Conservation (phyloP, 768 basidiomycete genomes). For the Tricholoma sp. region DNA sequence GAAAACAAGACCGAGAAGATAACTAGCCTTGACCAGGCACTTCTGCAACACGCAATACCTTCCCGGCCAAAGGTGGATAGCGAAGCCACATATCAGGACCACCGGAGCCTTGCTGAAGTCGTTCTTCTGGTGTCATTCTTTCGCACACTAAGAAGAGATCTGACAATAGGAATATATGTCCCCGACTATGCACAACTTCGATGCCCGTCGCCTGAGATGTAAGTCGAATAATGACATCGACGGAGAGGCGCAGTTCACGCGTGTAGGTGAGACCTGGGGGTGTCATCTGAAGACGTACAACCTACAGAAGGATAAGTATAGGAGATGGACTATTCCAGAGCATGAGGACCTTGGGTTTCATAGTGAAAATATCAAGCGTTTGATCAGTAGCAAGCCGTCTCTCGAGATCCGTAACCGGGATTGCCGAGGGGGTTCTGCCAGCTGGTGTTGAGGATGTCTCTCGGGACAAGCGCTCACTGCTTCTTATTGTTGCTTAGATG, state of each 20-base stretch:
- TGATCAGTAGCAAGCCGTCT: constrained; percentile 67
- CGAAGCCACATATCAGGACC: constrained; percentile 86
- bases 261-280: constrained; percentile 75
- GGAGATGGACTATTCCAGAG: constrained; percentile 1
- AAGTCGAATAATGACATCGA: constrained; percentile 71
- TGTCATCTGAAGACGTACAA: constrained; percentile 85
- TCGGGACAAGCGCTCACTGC: constrained; percentile 55
- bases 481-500: constrained; percentile 4
- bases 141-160: constrained; percentile 93
- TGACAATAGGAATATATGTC: constrained; percentile 84
- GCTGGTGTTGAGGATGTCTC: constrained; percentile 54
- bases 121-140: constrained; percentile 68
- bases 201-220: constrained; percentile 68
- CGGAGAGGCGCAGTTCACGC: constrained; percentile 70
- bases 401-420: constrained; percentile 76
- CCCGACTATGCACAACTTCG: constrained; percentile 72
- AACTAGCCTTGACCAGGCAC: constrained; percentile 54
- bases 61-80: constrained; percentile 94
- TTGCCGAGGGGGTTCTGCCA: constrained; percentile 46
- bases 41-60: constrained; percentile 74
- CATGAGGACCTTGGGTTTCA: constrained; percentile 77
- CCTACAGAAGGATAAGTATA: constrained; percentile 36
- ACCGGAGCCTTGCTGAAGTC: constrained; percentile 39
- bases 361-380: constrained; percentile 92
- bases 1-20: not conserved